Evolutionary conservation across 371 early-diverging fungal genomes (phyloP).

Genomic region (Choanephora cucurbitarum): DNA sequence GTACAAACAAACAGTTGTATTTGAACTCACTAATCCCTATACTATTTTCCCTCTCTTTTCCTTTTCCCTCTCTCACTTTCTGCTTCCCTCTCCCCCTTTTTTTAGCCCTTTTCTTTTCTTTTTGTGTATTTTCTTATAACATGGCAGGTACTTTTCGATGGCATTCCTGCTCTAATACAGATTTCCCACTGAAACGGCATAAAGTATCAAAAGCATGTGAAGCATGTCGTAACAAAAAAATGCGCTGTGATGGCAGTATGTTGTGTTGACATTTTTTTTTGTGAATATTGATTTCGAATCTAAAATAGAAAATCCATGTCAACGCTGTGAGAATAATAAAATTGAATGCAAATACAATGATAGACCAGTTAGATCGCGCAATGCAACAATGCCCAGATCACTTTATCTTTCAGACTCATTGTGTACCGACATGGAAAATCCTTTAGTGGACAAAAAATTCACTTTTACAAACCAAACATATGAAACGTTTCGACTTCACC

Average conservation of each 20-base stretch:
- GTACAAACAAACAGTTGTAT: constrained; percentile 16
- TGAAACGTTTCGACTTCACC: constrained; percentile 11
- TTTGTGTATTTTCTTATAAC: neutral
- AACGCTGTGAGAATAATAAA: constrained; percentile 27
- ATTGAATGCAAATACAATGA: constrained; percentile 23
- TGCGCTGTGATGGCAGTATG: constrained; percentile 36
- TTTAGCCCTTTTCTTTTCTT: neutral
- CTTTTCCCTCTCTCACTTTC: constrained; percentile 4
- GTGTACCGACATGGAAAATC: neutral
- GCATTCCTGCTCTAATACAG: constrained; percentile 32
- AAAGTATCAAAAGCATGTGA: constrained; percentile 35
- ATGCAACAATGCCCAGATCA: neutral
- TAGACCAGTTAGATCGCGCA: constrained; percentile 16
- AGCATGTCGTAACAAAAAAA: constrained; percentile 30
- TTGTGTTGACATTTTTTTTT: neutral
- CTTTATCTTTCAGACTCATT: neutral
- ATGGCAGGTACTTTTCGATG: constrained; percentile 29
- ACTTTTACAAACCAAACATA: constrained; percentile 14
- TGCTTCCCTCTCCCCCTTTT: neutral
- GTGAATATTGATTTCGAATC: neutral
- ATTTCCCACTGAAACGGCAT: constrained; percentile 30
- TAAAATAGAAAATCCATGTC: constrained; percentile 22
- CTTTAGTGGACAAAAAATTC: constrained; percentile 9
- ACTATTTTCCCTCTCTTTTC: constrained; percentile 3
- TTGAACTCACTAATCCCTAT: constrained; percentile 17